Evolutionary conservation across 768 basidiomycete genomes (phyloP).

Genomic region (Sporobolomyces phaffii): DNA sequence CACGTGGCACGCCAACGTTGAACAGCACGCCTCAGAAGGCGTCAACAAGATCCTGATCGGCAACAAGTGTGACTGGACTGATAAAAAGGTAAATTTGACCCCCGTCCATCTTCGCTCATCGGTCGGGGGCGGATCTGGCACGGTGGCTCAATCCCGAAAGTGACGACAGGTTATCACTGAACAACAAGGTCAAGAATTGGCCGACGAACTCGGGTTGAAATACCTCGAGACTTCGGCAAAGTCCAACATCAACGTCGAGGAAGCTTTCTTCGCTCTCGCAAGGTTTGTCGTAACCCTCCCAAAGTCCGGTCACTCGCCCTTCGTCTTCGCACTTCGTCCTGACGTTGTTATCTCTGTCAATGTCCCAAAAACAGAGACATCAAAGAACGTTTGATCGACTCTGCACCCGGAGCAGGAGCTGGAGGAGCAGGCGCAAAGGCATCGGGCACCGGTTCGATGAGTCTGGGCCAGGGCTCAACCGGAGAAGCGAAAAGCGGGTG

Average conservation of each 20-base stretch:
- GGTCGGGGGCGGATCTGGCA: background rate
- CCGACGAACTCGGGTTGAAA: slow-evolving; percentile 84
- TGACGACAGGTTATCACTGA: slow-evolving; percentile 67
- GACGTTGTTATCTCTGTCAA: background rate
- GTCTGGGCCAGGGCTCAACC: slow-evolving; percentile 3
- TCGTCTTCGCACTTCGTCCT: too few species aligned
- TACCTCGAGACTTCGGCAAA: slow-evolving; percentile 99
- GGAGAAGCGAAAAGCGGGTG: slow-evolving; percentile 22
- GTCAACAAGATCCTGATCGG: slow-evolving; percentile 99
- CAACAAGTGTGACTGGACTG: slow-evolving; percentile 98
- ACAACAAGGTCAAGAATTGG: slow-evolving; percentile 85
- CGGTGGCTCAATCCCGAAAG: too few species aligned
- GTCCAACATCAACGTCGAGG: slow-evolving; percentile 93
- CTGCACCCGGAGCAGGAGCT: slow-evolving; percentile 47
- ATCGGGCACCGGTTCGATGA: slow-evolving; percentile 5
- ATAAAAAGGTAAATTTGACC: slow-evolving; percentile 59
- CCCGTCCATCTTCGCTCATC: background rate
- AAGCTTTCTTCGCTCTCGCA: slow-evolving; percentile 94
- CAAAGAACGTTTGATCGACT: slow-evolving; percentile 94
- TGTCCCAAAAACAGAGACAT: slow-evolving; percentile 65
- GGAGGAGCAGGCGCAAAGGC: slow-evolving; percentile 13
- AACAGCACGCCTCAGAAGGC: slow-evolving; percentile 96
- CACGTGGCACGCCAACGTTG: slow-evolving; percentile 95
- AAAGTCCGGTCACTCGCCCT: too few species aligned
- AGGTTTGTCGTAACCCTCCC: too few species aligned